Evolutionary conservation across 2,329 filamentous ascomycete species (phyloP), one percentile per base, ranked within the genome.

Genomic region (Incumbomyces delicatus): DNA sequence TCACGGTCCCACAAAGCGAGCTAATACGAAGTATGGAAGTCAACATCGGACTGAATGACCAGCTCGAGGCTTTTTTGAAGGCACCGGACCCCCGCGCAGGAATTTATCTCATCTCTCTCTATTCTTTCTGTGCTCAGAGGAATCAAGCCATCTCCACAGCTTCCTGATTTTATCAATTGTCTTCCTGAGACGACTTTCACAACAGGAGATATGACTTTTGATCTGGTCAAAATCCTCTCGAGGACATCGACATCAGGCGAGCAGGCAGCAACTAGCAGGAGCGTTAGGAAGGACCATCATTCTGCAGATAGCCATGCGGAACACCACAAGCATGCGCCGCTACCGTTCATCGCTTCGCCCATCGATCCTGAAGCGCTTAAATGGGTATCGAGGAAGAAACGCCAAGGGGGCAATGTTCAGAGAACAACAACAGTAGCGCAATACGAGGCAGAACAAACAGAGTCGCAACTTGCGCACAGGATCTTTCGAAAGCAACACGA

Each of bases 401-500:
- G 37, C 6, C 12, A 36, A 16, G 20, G 12, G 2, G 14, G 18
- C 2, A 27, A 27, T 27, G 17, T 35, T 11, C 35, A 18, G 5
- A 20, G 30, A 16, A 27, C 27, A n/a, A 18, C 6, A 40, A 46
- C 35, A 12, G 37, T 46, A 22, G 44, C 35, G 7, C 44, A 46
- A 32, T 46, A 27, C 36, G 44, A 46, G 11, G 35, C 44, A 14
- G 44, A 46, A 3, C 29, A 36, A 2, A 29, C 42, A 6, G 42
- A 38, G 29, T 45, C 42, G 7, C 12, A 12, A 12, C 29, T 46
- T 10, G 36, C 44, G n/a, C 22, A 41, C 20, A 27, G 44, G 4
- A 46, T 46, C 34, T 66, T 72, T 41, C 63, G 66, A 45, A 61
- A 63, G 20, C 66, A 69, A 50, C 60, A 63, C n/a, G 74, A 76